Conservation (phyloP, 2,329 filamentous ascomycete species). For the Zasmidium cellare region DNA sequence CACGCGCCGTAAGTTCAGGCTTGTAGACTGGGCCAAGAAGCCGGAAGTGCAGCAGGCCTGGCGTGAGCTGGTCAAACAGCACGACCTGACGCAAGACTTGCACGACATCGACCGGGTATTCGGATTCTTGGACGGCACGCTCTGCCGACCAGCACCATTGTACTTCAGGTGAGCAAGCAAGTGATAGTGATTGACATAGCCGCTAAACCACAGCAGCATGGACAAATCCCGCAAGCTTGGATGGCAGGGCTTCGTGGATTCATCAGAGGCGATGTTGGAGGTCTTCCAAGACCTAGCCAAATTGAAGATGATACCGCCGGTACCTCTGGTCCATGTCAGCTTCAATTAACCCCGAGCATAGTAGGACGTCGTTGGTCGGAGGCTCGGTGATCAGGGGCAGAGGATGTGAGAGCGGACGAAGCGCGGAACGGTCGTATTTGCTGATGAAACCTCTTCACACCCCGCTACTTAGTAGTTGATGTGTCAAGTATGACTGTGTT, state of each 20-base stretch:
- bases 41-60: constrained; percentile 49
- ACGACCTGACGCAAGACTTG: constrained; percentile 39
- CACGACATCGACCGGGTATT: constrained; percentile 50
- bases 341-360: constrained; percentile 22
- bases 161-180: constrained; percentile 19
- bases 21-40: constrained; percentile 47
- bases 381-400: no score
- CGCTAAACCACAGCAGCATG: constrained; percentile 32
- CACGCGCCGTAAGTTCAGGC: constrained; percentile 27
- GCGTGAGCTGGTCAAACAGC: constrained; percentile 42
- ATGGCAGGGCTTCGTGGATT: constrained; percentile 50
- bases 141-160: constrained; percentile 35
- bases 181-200: not conserved
- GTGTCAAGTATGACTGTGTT: no score
- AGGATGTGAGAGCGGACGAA: no score
- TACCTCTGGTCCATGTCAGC: constrained; percentile 24
- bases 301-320: constrained; percentile 46
- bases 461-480: no score
- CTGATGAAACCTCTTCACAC: no score
- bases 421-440: no score
- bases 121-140: constrained; percentile 46
- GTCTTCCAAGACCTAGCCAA: constrained; percentile 45
- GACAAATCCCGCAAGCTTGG: constrained; percentile 49
- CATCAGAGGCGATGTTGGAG: constrained; percentile 43
- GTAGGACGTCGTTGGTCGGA: no score